Base-by-base conservation (phyloP, 2,329 filamentous ascomycete species). In the Cercospora canescens region DNA sequence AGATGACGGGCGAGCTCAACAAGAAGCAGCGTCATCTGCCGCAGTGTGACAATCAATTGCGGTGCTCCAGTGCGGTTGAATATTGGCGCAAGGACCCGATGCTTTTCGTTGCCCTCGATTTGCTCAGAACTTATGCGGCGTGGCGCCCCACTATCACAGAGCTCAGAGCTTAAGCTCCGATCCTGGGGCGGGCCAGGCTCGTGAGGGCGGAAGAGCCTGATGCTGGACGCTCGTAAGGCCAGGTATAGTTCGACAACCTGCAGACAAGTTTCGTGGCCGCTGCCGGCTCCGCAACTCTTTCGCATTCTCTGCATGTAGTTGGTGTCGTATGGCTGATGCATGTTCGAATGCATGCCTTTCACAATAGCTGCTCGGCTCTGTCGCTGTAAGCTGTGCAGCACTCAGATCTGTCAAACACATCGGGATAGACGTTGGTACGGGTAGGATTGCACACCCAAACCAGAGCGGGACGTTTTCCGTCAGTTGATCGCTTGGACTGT, bases 201-300 rank as follows among this genome's bases (percentile, higher is more conserved):
- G 24, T 28, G 45, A 52, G 21, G 21, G 45, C 45, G 45, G 45
- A 52, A 52, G 24, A 60, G 24, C 59, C 18, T 32, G 35, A 16
- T 60, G 35, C 39, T 39, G 6, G 54, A 54, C 56, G 37, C 50
- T 54, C 16, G 32, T 45, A 45, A 41, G 59, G 26, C 21, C 48
- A 24, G 18, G 26, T 16, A 24, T 32, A 35, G 28, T 52, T 61
- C 45, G 59, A 50, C 41, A 52, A 52, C 60, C 56, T 60, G 61
- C 63, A 56, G n/a, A 52, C 60, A 26, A 48, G 54, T 41, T 18
- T 41, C 24, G 28, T 41, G 32, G 60, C 37, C 63, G 39, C 58
- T 65, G 37, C 50, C 61, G 64, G 55, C 64, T 63, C 64, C 56
- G 57, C 61, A 67, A 63, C 48, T 59, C 60, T 63, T 26, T 67